These are phyloP conservation scores for Cercospora citrullina DNA, from an alignment of 2,329 filamentous ascomycete genomes.

Conservation along the genomic window DNA sequence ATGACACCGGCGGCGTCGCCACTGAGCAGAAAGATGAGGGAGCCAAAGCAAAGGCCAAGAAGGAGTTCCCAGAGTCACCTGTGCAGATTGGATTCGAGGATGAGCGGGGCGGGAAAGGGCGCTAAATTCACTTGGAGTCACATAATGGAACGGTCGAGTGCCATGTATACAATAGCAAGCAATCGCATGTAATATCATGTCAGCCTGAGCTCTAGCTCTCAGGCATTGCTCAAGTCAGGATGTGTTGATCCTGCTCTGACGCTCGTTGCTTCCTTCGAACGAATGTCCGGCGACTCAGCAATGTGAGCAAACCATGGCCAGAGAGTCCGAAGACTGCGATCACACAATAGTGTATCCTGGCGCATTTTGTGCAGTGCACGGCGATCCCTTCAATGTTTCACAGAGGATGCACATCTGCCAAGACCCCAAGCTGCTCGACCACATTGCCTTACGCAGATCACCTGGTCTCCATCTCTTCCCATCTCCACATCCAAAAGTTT, in stretches of 20 bases:
- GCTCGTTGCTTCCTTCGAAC: not conserved
- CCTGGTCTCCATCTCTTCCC: not conserved
- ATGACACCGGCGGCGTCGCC: slow-evolving; percentile 44
- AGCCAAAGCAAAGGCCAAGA: slow-evolving; percentile 44
- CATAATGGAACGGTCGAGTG: not conserved
- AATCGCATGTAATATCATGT: not conserved
- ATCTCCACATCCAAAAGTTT: too few relatives aligned
- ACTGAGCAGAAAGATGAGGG: slow-evolving; percentile 40
- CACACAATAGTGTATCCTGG: not conserved
- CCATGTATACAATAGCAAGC: not conserved
- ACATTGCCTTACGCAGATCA: not conserved
- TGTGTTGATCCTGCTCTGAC: not conserved
- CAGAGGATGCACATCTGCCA: not conserved
- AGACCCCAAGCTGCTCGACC: not conserved
- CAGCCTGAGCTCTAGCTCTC: not conserved
- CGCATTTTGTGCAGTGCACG: not conserved
- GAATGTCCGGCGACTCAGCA: not conserved
- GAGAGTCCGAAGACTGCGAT: not conserved
- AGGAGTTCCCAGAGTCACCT: slow-evolving; percentile 51
- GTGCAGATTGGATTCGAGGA: slow-evolving; percentile 53
- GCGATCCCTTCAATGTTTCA: not conserved
- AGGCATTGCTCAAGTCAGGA: not conserved
- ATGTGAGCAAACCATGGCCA: not conserved
- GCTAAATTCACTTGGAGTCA: slow-evolving; percentile 20
- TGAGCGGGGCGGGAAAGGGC: slow-evolving; percentile 50